Evolutionary conservation across 2,329 filamentous ascomycete genomes (phyloP), one percentile per base, ranked within the genome.

Genomic region (Emydomyces testavorans): DNA sequence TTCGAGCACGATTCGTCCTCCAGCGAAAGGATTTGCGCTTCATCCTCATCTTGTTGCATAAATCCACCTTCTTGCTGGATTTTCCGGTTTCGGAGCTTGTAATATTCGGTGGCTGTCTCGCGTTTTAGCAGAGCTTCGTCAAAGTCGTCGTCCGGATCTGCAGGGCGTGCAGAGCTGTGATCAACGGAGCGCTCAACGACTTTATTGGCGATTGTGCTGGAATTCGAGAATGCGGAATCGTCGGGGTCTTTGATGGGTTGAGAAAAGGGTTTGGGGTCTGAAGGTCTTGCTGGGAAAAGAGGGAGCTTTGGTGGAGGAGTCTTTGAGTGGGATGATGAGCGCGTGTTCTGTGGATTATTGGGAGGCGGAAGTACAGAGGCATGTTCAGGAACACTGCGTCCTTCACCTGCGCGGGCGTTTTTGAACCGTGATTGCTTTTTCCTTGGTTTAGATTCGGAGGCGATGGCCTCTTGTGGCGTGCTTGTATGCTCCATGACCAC

Each of bases 1-100:
- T 58, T 52, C 46, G 57, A 77, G 46, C 80, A 78, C 34, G 54
- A 58, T 11, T 60, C 53, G 46, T 58, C 77, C 46, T 81, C 80
- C 37, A 88, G 70, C 1, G 83, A 77, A 45, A 83, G 75, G 39
- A 80, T 77, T 15, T 77, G 70, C 34, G 57, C 53, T 38, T 74
- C 76, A 45, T 77, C 73, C 51, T 86, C 80, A 50, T 84, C 78
- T 56, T 87, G 78, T 49, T 78, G 76, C 57, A 83, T 68, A 63
- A 94, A 94, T 2, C 88, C 88, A 44, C 88, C 88, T 57, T 92
- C 79, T 56, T 80, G 77, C 56, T 87, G 79, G 46, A 95, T 88
- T 65, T 93, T 81, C 58, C 77, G 78, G 61, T 89, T 94, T 16
- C 90, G 82, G 63, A 85, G 73, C 37, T 78, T 80, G 62, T 94